Evolutionary conservation across 1,139 yeast genomes (phyloP).

Genomic region (Candida mesenterica): DNA sequence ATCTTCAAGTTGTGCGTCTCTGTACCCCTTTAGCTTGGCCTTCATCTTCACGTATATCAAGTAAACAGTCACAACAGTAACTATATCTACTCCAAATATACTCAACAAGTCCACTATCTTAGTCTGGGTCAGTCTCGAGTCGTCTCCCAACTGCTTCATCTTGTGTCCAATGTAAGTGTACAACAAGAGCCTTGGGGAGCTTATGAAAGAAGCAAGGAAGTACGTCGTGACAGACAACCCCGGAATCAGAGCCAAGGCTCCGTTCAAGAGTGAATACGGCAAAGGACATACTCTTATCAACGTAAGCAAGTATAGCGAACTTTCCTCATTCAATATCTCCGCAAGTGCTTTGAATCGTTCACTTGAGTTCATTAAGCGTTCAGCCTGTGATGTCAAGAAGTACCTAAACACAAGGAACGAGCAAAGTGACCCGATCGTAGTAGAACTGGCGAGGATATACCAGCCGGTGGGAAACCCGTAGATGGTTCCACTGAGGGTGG

Average conservation of each 20-base stretch:
- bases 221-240: slow-evolving; percentile 62
- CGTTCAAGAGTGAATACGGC: slow-evolving; percentile 89
- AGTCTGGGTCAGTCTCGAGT: slow-evolving; percentile 46
- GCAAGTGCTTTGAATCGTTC: slow-evolving; percentile 71
- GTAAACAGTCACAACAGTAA: slow-evolving; percentile 65
- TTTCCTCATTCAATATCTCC: slow-evolving; percentile 59
- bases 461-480: slow-evolving; percentile 82
- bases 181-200: slow-evolving; percentile 77
- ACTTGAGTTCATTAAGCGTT: slow-evolving; percentile 46
- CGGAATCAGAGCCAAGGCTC: slow-evolving; percentile 85
- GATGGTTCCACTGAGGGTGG: slow-evolving; percentile 74
- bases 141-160: slow-evolving; percentile 65
- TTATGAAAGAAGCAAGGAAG: slow-evolving; percentile 65
- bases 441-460: slow-evolving; percentile 68
- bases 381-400: slow-evolving; percentile 56
- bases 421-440: slow-evolving; percentile 67
- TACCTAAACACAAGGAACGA: slow-evolving; percentile 70
- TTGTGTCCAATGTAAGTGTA: slow-evolving; percentile 81
- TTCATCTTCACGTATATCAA: slow-evolving; percentile 65
- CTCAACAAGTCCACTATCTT: slow-evolving; percentile 62
- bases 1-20: slow-evolving; percentile 14
- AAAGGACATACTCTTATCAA: slow-evolving; percentile 83
- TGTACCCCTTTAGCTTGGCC: slow-evolving; percentile 34
- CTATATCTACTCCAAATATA: slow-evolving; percentile 53
- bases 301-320: slow-evolving; percentile 61